Base-by-base conservation (phyloP, 1,284 basidiomycete species). In the Gymnopus androsaceus region DNA sequence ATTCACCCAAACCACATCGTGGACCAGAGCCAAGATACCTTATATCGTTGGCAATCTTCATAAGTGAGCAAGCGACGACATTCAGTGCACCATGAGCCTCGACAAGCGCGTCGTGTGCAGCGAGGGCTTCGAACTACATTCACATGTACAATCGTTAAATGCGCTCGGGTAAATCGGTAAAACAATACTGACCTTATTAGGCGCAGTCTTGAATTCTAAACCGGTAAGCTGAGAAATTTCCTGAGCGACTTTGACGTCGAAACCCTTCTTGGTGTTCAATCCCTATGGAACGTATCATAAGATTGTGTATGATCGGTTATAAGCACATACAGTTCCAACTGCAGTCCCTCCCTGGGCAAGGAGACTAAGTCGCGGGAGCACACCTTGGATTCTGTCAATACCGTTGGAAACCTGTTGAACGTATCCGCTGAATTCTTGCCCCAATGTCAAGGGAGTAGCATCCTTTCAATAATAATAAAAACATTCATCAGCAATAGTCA, bases 21-120 rank as follows among this genome's bases (percentile, higher is more conserved):
- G 97, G 97, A 55, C 96, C 96, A 51, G 96, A 98, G 28, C 90
- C 97, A 62, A 99, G 90, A 82, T 92, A 99, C 48, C 97, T 88
- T 69, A 99, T 97, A 71, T 99, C 97, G 73, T 99, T 99, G 56
- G 96, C 96, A 66, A 99, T 98, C 82, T 99, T 99, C 94, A 98
- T 98, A 61, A 98, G 77, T 33, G 94, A 97, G 66, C 90, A 92
- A 12, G 97, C 97, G 55, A 99, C 75, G 42, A 92, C 90, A 75
- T 98, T 99, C 62, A 99, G 82, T 9, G 95, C 95, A 55, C 97
- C 97, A 57, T 96, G 95, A 12, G 95, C 88, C 77, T 99, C 97
- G 17, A 98, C 95, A 56, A 99, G 86, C 3, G 97, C 97, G 74
- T 99, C 96, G 72, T 99, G 97, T n/a, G 92, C 81, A 25, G 97